Evolutionary conservation across 2,329 filamentous ascomycete species (phyloP), one percentile per base, ranked within the genome.

Genomic region (Aspergillus fumigatiaffinis): DNA sequence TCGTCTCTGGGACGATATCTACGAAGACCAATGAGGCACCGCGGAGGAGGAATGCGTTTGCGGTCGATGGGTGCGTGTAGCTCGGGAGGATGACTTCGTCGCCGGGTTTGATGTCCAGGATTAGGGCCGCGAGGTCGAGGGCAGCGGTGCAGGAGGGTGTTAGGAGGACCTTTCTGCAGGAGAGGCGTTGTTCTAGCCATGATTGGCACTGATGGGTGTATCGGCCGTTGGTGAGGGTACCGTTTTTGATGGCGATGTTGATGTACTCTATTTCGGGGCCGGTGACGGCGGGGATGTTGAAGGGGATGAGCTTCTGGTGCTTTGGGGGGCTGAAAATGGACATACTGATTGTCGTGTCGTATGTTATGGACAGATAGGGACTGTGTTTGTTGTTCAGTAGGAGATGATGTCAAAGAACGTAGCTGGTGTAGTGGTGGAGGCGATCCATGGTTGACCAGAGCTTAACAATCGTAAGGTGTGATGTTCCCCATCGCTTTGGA

Each of bases 51-150:
- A 64, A 64, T 2, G 57, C 52, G 28, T 64, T 64, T 1, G 57
- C 59, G 0, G 56, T 63, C 1, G 59, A 57, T 1, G 58, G 55
- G 42, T 60, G 63, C 0, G 61, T 63, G 35, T 62, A 60, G 29
- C 61, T 63, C 0, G 59, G 56, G 3, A 60, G 52, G 10, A 63
- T 63, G 0, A 64, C 51, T 32, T 64, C 62, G 29, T 64, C 62
- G 9, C 60, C 56, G 0, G 57, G 53, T 23, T 53, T 42, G 1
- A 62, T 53, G 21, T 57, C 44, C 4, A 51, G 55, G 3, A 58
- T 41, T 1, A 64, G 46, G 1, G 57, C 59, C 3, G 57, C 56
- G 17, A 64, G 55, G 3, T 60, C 57, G n/a, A 63, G 51, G 3
- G 62, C 59, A 1, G 56, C 55, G 21, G 62, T 60, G 25, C 60